A percentile compares a stretch with the other conserved stretches of the same genome.
Evolutionary conservation across 2,329 filamentous ascomycete genomes (phyloP).

Genomic region (Neofusicoccum kwambonambiense): DNA sequence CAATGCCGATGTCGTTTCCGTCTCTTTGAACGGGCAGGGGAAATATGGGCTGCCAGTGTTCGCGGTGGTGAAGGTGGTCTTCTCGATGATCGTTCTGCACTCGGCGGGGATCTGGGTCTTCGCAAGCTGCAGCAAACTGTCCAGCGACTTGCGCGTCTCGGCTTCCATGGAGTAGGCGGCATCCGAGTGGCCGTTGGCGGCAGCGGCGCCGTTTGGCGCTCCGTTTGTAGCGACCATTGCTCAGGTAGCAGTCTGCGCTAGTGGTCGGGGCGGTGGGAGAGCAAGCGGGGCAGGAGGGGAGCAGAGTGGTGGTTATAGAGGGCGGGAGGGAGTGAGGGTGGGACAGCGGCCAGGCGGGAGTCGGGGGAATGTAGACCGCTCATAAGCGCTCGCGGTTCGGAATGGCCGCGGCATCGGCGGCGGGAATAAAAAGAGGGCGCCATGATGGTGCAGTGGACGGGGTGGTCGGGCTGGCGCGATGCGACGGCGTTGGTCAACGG

Average conservation of each 20-base stretch:
- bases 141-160: constrained; percentile 34
- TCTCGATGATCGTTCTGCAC: constrained; percentile 30
- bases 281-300: not conserved
- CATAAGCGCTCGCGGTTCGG: not conserved
- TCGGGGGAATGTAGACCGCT: not conserved
- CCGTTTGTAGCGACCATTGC: not conserved
- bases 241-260: not conserved
- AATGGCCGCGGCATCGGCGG: not conserved
- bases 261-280: not conserved
- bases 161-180: constrained; percentile 31
- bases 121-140: constrained; percentile 32
- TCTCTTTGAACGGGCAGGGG: constrained; percentile 51
- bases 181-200: constrained; percentile 18
- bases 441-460: constrained; percentile 5
- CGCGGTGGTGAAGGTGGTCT: constrained; percentile 33
- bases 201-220: not conserved
- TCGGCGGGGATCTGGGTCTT: constrained; percentile 36
- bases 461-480: not conserved
- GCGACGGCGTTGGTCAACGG: constrained; percentile 4
- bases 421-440: not conserved
- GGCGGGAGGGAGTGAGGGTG: too few species aligned
- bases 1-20: constrained; percentile 54
- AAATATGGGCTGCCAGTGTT: constrained; percentile 42
- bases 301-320: not conserved
- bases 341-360: not conserved